Evolutionary conservation across 768 basidiomycete genomes (phyloP).

Genomic region (Agrocybe praecox): DNA sequence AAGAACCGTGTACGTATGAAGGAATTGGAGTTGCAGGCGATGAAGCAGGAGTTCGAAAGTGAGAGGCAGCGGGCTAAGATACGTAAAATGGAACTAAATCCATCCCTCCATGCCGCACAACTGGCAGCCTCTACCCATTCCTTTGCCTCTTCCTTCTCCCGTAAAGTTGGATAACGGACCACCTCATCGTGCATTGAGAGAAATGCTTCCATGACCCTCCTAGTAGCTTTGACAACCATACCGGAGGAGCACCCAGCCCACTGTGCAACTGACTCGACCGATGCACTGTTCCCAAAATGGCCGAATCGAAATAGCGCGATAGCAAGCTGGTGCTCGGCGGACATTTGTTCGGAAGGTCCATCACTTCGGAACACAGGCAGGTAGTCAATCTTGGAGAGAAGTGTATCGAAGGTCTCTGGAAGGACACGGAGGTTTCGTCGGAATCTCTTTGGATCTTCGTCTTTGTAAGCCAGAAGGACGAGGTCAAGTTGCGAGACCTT

Average conservation of each 20-base stretch:
- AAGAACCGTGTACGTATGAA: too few species aligned
- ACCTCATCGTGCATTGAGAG: conserved; percentile 17
- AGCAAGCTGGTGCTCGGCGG: conserved; percentile 30
- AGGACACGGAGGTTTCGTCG: conserved; percentile 23
- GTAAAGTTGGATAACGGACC: conserved; percentile 16
- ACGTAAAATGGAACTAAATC: too few species aligned
- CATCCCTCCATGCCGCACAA: conserved; percentile 25
- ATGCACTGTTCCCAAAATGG: conserved; percentile 30
- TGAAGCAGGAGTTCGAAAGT: too few species aligned
- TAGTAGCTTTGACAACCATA: conserved; percentile 20
- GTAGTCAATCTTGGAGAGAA: conserved; percentile 16
- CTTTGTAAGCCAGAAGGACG: conserved; percentile 10
- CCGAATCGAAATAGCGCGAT: conserved; percentile 23
- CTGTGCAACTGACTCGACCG: conserved; percentile 20
- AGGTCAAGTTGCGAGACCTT: too few species aligned
- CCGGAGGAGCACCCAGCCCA: conserved; percentile 25
- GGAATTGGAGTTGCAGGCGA: too few species aligned
- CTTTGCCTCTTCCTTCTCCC: conserved; percentile 24
- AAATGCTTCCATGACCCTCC: conserved; percentile 18
- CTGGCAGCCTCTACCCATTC: conserved; percentile 17
- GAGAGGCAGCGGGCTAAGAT: too few species aligned
- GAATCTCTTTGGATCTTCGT: conserved; percentile 20
- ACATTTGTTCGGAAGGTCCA: conserved; percentile 19
- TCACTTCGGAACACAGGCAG: conserved; percentile 28
- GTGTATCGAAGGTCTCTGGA: conserved; percentile 24